phyloP scores from a whole-genome alignment of 2,329 filamentous ascomycete genomes.

The Venturia asperata region DNA sequence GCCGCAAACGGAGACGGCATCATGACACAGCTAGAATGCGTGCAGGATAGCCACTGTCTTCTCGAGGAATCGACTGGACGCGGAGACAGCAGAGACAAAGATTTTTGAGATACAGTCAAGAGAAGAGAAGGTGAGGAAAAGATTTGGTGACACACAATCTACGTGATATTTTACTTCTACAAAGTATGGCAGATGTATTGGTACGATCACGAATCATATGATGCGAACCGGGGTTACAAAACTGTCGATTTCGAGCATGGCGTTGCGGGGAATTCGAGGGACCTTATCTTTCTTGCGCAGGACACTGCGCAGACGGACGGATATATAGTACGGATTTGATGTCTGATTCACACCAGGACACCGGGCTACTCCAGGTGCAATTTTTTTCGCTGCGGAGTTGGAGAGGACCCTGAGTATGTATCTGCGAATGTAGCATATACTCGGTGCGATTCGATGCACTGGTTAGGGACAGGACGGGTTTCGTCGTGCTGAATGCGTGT shows the following conservation, averaged over 20 bases:
- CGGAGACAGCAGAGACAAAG: background rate
- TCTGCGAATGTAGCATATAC: no score
- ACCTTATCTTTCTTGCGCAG: background rate
- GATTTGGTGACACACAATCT: background rate
- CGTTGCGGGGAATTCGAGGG: background rate
- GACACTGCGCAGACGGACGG: background rate
- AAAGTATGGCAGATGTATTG: background rate
- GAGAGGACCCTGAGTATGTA: no score
- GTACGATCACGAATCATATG: conserved; percentile 1
- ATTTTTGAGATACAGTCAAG: background rate
- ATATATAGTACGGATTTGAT: no score
- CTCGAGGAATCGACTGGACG: background rate
- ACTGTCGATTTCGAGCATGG: conserved; percentile 4
- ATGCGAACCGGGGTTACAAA: background rate
- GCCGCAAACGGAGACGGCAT: background rate
- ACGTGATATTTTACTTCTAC: background rate
- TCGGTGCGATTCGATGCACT: no score
- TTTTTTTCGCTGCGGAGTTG: no score
- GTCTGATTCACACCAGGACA: no score
- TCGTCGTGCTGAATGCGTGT: no score
- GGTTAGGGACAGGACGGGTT: no score
- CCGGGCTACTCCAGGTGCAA: no score
- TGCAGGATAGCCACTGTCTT: background rate
- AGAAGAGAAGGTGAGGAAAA: background rate
- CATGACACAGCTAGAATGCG: background rate